Conservation (phyloP, 2,329 filamentous ascomycete species). For the Nemania sp. region DNA sequence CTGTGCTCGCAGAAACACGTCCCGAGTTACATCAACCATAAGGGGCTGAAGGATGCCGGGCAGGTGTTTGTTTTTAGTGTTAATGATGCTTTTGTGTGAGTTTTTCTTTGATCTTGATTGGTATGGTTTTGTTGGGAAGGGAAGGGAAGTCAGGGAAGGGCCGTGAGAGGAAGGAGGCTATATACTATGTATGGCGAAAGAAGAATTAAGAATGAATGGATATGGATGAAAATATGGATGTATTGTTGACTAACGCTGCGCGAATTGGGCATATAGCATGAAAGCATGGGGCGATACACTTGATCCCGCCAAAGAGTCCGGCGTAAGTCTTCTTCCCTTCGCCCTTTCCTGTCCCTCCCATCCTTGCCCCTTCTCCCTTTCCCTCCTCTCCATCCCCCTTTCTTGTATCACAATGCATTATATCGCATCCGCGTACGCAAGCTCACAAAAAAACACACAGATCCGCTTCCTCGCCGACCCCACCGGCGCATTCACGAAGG, state of each 20-base stretch:
- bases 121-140: too few relatives aligned
- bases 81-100: conserved; percentile 94
- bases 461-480: conserved; percentile 90
- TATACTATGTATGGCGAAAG: too few relatives aligned
- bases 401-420: too few relatives aligned
- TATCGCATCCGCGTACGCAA: too few relatives aligned
- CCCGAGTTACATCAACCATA: conserved; percentile 82
- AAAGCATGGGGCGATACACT: conserved; percentile 84
- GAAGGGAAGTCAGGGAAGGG: too few relatives aligned
- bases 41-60: conserved; percentile 76
- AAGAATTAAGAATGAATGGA: too few relatives aligned
- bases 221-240: neutral
- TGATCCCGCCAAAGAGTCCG: conserved; percentile 73
- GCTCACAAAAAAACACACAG: conserved; percentile 46
- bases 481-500: conserved; percentile 76
- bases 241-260: neutral
- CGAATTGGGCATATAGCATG: conserved; percentile 59
- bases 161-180: too few relatives aligned
- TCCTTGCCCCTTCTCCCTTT: too few relatives aligned
- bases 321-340: conserved; percentile 59
- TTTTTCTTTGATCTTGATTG: conserved; percentile 2
- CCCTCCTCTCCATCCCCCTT: too few relatives aligned
- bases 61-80: conserved; percentile 88
- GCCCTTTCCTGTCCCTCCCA: too few relatives aligned
- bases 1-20: conserved; percentile 69